These are phyloP conservation scores for Pneumocystis canis DNA, from an alignment of 1,139 yeast genomes.

Conservation along the genomic window DNA sequence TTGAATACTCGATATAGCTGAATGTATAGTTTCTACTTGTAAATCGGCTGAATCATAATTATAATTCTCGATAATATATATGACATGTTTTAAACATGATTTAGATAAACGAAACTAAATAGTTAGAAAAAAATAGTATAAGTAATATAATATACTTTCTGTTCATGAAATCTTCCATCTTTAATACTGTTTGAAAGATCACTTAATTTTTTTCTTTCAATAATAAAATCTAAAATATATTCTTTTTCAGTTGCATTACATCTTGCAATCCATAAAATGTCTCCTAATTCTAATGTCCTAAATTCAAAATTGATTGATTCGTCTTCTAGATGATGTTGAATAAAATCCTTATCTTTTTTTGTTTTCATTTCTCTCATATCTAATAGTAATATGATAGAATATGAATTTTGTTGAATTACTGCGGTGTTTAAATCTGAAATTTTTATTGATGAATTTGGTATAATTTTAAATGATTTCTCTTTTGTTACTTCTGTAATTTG, in stretches of 20 bases:
- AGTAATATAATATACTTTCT: constrained; percentile 31
- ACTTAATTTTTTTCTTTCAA: constrained; percentile 79
- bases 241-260: constrained; percentile 43
- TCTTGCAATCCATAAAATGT: constrained; percentile 76
- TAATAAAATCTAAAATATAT: constrained; percentile 60
- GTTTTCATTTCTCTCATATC: constrained; percentile 72
- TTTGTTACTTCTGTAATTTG: background rate
- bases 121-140: background rate
- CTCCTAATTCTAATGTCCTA: constrained; percentile 63
- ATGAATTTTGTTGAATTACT: constrained; percentile 29
- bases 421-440: background rate
- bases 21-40: constrained; percentile 53
- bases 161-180: constrained; percentile 77
- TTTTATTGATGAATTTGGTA: constrained; percentile 2
- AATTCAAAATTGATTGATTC: constrained; percentile 37
- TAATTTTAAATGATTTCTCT: background rate
- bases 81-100: constrained; percentile 52
- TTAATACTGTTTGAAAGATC: constrained; percentile 70
- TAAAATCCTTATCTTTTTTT: constrained; percentile 47
- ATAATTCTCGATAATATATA: constrained; percentile 73
- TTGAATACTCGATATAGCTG: constrained; percentile 61
- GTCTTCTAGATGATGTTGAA: constrained; percentile 38
- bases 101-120: constrained; percentile 40
- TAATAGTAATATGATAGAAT: constrained; percentile 45
- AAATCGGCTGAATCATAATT: constrained; percentile 31